Base-by-base conservation (phyloP, 805 yeast genomes). In the Pichia rugopelliculosa region DNA sequence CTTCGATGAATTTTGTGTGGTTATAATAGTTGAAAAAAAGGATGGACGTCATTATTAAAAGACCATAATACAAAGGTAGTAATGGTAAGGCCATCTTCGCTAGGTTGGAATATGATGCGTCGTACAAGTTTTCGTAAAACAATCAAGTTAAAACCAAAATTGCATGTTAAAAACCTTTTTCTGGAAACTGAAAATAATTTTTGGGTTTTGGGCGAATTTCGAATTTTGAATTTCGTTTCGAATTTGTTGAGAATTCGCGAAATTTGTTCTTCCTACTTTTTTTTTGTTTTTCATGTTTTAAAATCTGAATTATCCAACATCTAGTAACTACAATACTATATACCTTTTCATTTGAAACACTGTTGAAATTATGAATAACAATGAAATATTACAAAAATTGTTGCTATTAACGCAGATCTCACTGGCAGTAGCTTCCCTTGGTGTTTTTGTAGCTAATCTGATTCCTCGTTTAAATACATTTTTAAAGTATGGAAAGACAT, bases 401-500 rank as follows among this genome's bases (percentile, higher is more conserved):
- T 30, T 37, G 12, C 8, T 36, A 13, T 21, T 26, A 15, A 20
- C 39, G 3, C 25, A 39, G 6, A 7, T 27, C 2, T 41, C 36
- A n/a, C 43, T 45, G 8, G 6, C 17, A 3, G 17, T 45, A 9
- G 52, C 48, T 4, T 42, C 49, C 8, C 24, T 25, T 4, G 36
- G 42, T 23, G 56, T 55, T 4, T 15, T 53, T 6, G 7, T 44
- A 6, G 59, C 56, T 6, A 13, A 23, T 2, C 2, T 3, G 3
- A 17, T 39, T 9, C 56, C 57, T 4, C 9, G 21, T 2, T 36
- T 57, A 1, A 21, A 42, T 1, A 21, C 41, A 6, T 45, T 57
- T 3, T 46, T 57, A 2, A 41, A 43, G 30, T 57, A 57, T 17
- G 60, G 60, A 3, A 57, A 56, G 38, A 49, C 53, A 3, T 25